phyloP scores from a whole-genome alignment of 768 basidiomycete genomes.

The Agrocybe praecox region DNA sequence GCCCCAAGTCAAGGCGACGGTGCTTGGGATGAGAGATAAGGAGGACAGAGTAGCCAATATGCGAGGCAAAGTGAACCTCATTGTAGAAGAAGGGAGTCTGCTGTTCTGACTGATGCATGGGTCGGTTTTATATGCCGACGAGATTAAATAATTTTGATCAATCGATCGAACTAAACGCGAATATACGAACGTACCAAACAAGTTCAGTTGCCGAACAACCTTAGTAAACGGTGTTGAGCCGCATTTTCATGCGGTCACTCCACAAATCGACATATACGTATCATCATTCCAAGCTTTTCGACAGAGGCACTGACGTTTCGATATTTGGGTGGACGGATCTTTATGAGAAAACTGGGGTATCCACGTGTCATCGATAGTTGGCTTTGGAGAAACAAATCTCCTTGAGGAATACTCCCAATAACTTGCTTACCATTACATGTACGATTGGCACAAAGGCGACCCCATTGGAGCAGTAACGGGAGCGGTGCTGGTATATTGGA shows the following conservation, averaged over 20 bases:
- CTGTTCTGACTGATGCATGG: neutral
- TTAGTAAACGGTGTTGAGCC: neutral
- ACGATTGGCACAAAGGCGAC: too few relatives aligned
- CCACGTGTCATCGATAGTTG: neutral
- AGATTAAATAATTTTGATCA: constrained; percentile 6
- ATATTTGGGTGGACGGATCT: neutral
- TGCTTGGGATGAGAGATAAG: constrained; percentile 11
- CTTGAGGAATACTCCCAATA: neutral
- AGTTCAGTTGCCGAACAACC: neutral
- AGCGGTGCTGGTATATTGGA: neutral
- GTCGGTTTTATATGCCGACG: neutral
- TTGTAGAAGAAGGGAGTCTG: neutral
- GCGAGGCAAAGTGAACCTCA: constrained; percentile 4
- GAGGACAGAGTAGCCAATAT: neutral
- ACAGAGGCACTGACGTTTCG: neutral
- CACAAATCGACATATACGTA: neutral
- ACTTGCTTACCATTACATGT: too few relatives aligned
- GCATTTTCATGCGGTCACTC: neutral
- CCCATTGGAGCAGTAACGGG: neutral
- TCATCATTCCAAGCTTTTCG: neutral
- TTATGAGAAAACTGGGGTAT: neutral
- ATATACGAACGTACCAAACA: neutral
- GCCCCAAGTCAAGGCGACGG: constrained; percentile 40
- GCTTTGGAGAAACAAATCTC: neutral
- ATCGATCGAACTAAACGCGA: constrained; percentile 20